A percentile compares a stretch with the other conserved stretches of the same genome.
These are phyloP conservation scores for Prototheca wickerhamii DNA, from an alignment of 163 green algal species.

Conservation along the genomic window DNA sequence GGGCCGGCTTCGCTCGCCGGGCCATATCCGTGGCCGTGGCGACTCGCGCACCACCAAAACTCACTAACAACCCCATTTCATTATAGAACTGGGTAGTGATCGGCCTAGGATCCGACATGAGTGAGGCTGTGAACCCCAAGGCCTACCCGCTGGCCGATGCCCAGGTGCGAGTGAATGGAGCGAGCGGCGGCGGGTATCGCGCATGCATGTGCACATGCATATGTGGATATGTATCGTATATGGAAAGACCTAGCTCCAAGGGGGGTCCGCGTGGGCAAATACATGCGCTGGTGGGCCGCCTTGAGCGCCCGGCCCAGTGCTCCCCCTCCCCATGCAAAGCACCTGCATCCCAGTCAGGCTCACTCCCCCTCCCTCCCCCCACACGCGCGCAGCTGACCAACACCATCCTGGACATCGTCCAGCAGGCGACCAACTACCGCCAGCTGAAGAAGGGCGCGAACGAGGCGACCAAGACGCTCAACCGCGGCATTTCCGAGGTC, in stretches of 20 bases:
- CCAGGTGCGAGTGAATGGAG: slow-evolving; percentile 30
- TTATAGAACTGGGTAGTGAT: slow-evolving; percentile 38
- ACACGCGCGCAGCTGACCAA: slow-evolving; percentile 77
- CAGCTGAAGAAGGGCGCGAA: slow-evolving; percentile 99
- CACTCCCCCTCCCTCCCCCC: neutral
- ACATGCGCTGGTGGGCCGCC: neutral
- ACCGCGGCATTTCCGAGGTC: slow-evolving; percentile 95
- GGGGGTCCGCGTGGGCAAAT: no score
- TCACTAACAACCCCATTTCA: neutral
- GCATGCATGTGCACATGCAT: slow-evolving; percentile 2
- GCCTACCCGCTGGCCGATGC: slow-evolving; percentile 94
- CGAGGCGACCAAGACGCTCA: slow-evolving; percentile 94
- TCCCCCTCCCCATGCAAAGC: neutral
- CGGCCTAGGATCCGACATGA: slow-evolving; percentile 46
- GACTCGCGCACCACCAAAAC: neutral
- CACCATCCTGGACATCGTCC: slow-evolving; percentile 98
- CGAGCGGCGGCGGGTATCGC: neutral
- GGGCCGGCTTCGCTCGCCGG: no score
- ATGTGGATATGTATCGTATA: neutral
- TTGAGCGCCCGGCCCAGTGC: neutral
- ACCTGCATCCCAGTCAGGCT: no score
- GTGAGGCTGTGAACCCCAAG: slow-evolving; percentile 91
- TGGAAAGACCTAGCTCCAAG: no score
- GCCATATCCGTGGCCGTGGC: no score
- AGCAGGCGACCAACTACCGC: slow-evolving; percentile 98